Percentiles rank a stretch among this genome's conserved stretches.
Evolutionary conservation across 257 asterid species (phyloP).

Genomic region (Hygrophila difformis): DNA sequence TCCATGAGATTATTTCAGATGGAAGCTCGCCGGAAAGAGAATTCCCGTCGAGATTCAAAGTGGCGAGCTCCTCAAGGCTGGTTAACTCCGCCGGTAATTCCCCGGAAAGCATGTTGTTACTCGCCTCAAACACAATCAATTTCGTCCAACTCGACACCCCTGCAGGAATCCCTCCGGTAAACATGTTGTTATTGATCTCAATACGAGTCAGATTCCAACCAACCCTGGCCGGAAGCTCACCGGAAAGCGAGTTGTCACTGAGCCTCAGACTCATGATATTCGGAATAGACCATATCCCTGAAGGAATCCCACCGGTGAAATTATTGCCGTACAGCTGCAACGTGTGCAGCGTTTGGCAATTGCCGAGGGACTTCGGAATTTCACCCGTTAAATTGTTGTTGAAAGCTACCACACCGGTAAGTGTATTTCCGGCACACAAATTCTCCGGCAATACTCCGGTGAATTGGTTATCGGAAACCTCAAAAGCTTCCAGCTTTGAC

Average conservation of each 20-base stretch:
- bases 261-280: conserved; percentile 53
- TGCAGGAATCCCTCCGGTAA: conserved; percentile 51
- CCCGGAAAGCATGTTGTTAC: conserved; percentile 62
- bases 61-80: conserved; percentile 35
- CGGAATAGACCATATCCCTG: conserved; percentile 38
- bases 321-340: conserved; percentile 48
- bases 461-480: conserved; percentile 58
- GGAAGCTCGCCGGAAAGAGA: conserved; percentile 61
- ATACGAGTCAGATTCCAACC: conserved; percentile 56
- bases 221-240: conserved; percentile 45
- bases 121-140: conserved; percentile 51
- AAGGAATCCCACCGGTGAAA: conserved; percentile 64
- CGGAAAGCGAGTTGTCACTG: conserved; percentile 53
- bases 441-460: conserved; percentile 60
- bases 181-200: conserved; percentile 58
- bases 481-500: conserved; percentile 54
- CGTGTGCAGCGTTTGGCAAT: conserved; percentile 40
- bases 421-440: conserved; percentile 49
- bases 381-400: conserved; percentile 56
- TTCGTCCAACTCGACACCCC: conserved; percentile 49
- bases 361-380: conserved; percentile 54
- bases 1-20: conserved; percentile 53
- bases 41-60: conserved; percentile 59
- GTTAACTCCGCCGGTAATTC: conserved; percentile 49
- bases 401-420: conserved; percentile 52